These are phyloP conservation scores for Pharus latifolius DNA, from an alignment of 176 grass and related monocot species.

Conservation along the genomic window DNA sequence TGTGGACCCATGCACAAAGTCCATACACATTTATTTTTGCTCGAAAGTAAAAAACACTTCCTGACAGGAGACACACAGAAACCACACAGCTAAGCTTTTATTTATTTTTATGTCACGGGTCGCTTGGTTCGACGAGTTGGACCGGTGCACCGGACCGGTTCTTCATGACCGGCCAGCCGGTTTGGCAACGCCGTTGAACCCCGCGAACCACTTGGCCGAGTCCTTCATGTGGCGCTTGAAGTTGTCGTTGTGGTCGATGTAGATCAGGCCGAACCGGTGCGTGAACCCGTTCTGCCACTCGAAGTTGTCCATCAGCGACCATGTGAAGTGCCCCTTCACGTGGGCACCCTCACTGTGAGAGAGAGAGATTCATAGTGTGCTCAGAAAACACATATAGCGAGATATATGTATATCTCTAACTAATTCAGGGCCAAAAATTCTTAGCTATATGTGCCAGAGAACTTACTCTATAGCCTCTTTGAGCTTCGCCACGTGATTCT, in stretches of 20 bases:
- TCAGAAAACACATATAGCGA: neutral
- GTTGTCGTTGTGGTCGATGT: conserved; percentile 11
- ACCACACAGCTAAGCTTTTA: too few relatives aligned
- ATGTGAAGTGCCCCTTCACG: conserved; percentile 21
- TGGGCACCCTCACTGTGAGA: neutral
- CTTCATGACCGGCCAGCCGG: too few relatives aligned
- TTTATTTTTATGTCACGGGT: too few relatives aligned
- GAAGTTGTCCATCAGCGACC: conserved; percentile 33
- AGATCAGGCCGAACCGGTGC: conserved; percentile 10
- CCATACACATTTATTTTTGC: too few relatives aligned
- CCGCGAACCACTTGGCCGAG: conserved; percentile 15
- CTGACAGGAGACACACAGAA: too few relatives aligned
- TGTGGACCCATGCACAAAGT: too few relatives aligned
- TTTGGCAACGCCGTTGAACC: conserved; percentile 9
- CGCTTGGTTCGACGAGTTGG: too few relatives aligned
- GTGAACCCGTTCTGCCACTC: conserved; percentile 27
- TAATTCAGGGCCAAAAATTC: too few relatives aligned
- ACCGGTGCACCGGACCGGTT: too few relatives aligned
- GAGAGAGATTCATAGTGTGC: too few relatives aligned
- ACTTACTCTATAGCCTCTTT: neutral
- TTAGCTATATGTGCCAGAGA: neutral
- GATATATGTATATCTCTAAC: too few relatives aligned
- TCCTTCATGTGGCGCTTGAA: conserved; percentile 11
- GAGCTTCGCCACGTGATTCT: neutral
- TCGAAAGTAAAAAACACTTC: too few relatives aligned